These are phyloP conservation scores for Fusarium sp. DNA, from an alignment of 2,329 filamentous ascomycete genomes.

Conservation along the genomic window DNA sequence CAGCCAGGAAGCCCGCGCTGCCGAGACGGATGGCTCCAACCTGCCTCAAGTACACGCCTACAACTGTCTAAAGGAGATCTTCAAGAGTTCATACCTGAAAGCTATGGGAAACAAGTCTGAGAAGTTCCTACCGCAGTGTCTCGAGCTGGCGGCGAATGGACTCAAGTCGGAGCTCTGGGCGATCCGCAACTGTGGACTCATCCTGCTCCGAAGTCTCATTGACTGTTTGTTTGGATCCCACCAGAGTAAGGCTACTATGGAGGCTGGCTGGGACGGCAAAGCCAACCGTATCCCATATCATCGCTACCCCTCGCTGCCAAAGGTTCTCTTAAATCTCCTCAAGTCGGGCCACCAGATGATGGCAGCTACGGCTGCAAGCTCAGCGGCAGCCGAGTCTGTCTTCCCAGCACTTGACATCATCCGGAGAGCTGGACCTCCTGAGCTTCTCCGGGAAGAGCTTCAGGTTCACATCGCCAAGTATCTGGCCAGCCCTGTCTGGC, in stretches of 20 bases:
- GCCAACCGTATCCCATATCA: constrained; percentile 76
- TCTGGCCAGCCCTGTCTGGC: constrained; percentile 79
- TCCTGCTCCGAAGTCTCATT: constrained; percentile 88
- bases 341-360: constrained; percentile 62
- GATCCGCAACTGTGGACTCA: constrained; percentile 91
- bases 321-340: constrained; percentile 73
- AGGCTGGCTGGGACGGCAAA: constrained; percentile 72
- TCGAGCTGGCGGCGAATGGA: constrained; percentile 84
- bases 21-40: constrained; percentile 72
- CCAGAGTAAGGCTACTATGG: constrained; percentile 74
- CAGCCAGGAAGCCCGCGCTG: constrained; percentile 62
- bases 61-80: constrained; percentile 93
- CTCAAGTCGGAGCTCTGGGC: constrained; percentile 90
- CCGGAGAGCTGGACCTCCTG: constrained; percentile 76
- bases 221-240: constrained; percentile 82
- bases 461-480: constrained; percentile 70
- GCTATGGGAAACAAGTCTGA: constrained; percentile 80
- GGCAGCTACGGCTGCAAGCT: constrained; percentile 50
- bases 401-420: constrained; percentile 88
- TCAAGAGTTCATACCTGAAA: constrained; percentile 83
- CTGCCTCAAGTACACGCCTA: constrained; percentile 94
- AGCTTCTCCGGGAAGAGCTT: constrained; percentile 65
- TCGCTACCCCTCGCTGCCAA: constrained; percentile 74
- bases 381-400: constrained; percentile 73
- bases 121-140: constrained; percentile 76